phyloP scores from a whole-genome alignment of 257 asterid species.

The Nicotiana undulata region DNA sequence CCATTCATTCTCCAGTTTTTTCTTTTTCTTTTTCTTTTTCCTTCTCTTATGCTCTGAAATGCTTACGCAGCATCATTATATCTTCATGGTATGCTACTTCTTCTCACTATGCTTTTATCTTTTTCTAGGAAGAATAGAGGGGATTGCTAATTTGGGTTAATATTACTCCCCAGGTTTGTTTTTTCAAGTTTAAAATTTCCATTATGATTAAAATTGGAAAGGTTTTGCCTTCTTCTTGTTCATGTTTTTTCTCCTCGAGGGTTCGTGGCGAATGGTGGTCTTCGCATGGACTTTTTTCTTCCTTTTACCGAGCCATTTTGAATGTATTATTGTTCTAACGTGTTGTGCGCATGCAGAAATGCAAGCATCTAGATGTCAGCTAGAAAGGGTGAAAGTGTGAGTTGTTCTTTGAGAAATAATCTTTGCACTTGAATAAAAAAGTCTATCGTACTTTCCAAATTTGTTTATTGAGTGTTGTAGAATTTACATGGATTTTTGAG shows the following conservation, averaged over 20 bases:
- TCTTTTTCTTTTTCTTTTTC: too few species aligned
- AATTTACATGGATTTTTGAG: background rate
- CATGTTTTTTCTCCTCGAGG: background rate
- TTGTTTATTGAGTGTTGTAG: background rate
- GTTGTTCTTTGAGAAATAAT: background rate
- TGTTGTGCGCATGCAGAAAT: background rate
- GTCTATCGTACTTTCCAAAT: background rate
- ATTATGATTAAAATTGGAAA: background rate
- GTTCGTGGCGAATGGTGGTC: background rate
- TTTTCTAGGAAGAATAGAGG: too few species aligned
- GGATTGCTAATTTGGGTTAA: conserved; percentile 12
- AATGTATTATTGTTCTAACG: background rate
- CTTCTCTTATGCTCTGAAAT: too few species aligned
- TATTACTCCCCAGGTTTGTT: conserved; percentile 78
- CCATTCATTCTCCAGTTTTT: too few species aligned
- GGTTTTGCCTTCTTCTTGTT: background rate
- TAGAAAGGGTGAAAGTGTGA: background rate
- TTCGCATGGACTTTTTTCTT: background rate
- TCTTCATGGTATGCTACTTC: too few species aligned
- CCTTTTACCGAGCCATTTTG: background rate
- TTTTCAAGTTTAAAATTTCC: background rate
- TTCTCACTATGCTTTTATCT: too few species aligned
- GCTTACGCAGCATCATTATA: too few species aligned
- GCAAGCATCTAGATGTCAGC: conserved; percentile 1
- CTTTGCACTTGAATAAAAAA: background rate